These are phyloP conservation scores for Metschnikowia proteae DNA, from an alignment of 805 yeast genomes.

Conservation along the genomic window DNA sequence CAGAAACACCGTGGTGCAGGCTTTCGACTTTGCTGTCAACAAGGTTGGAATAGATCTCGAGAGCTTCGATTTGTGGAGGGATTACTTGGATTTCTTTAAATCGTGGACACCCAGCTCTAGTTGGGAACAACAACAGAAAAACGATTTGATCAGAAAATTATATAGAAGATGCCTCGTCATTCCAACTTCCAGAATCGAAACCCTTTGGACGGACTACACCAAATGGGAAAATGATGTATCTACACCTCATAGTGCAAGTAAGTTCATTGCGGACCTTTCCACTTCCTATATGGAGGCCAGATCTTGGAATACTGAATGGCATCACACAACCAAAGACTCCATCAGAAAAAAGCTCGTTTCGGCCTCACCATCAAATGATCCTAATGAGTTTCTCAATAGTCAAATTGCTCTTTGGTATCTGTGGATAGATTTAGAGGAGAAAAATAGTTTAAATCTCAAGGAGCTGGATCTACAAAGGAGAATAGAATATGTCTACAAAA, in stretches of 20 bases:
- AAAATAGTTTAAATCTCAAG: slow-evolving; percentile 61
- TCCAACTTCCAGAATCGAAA: slow-evolving; percentile 76
- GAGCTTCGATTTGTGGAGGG: slow-evolving; percentile 73
- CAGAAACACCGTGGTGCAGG: slow-evolving; percentile 66
- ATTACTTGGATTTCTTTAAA: slow-evolving; percentile 74
- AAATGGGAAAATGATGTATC: slow-evolving; percentile 78
- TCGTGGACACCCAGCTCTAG: slow-evolving; percentile 73
- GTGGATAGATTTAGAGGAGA: slow-evolving; percentile 79
- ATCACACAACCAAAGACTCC: slow-evolving; percentile 48
- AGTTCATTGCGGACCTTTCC: slow-evolving; percentile 76
- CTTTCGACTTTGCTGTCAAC: slow-evolving; percentile 77
- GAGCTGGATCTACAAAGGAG: slow-evolving; percentile 49
- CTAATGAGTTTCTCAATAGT: slow-evolving; percentile 20
- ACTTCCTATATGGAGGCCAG: slow-evolving; percentile 86
- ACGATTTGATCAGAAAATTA: slow-evolving; percentile 69
- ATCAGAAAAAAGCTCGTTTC: slow-evolving; percentile 42
- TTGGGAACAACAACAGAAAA: slow-evolving; percentile 82
- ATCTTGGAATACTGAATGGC: slow-evolving; percentile 68
- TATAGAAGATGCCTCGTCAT: slow-evolving; percentile 65
- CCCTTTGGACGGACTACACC: slow-evolving; percentile 76
- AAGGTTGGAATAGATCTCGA: slow-evolving; percentile 76
- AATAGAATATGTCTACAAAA: slow-evolving; percentile 66
- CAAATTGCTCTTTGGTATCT: slow-evolving; percentile 59
- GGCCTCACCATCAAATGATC: slow-evolving; percentile 19
- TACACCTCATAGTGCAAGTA: slow-evolving; percentile 67